phyloP scores from a whole-genome alignment of 345 rosid genomes.

The Populus ilicifolia region DNA sequence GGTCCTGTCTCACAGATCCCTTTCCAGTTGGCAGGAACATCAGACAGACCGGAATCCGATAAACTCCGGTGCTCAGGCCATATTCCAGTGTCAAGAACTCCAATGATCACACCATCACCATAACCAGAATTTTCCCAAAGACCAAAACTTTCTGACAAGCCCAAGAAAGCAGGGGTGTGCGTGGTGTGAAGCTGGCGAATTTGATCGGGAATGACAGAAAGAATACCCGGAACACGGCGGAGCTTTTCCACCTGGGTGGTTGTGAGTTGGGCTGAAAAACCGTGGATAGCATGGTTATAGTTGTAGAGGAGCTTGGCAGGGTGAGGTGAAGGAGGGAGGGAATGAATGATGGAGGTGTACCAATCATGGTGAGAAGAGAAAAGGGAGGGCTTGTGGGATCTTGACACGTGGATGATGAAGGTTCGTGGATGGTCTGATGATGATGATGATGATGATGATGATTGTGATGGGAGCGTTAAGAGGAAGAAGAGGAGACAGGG shows the following conservation, averaged over 20 bases:
- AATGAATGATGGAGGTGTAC: conserved; percentile 56
- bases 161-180: conserved; percentile 65
- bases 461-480: neutral
- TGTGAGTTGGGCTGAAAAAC: conserved; percentile 79
- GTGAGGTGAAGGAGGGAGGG: conserved; percentile 57
- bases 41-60: conserved; percentile 41
- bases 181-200: conserved; percentile 81
- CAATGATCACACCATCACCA: conserved; percentile 70
- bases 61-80: conserved; percentile 84
- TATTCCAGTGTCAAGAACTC: conserved; percentile 82
- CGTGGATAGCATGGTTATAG: conserved; percentile 53
- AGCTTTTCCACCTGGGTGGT: conserved; percentile 43
- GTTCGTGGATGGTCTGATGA: conserved; percentile 32
- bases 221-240: conserved; percentile 43
- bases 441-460: conserved; percentile 14
- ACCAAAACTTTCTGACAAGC: conserved; percentile 51
- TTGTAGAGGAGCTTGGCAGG: conserved; percentile 58
- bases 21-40: conserved; percentile 58
- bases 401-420: conserved; percentile 62
- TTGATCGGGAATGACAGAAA: conserved; percentile 63
- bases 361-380: conserved; percentile 59
- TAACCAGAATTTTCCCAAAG: conserved; percentile 64
- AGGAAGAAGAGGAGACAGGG: conserved; percentile 21
- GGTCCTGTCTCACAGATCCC: conserved; percentile 57
- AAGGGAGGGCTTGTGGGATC: conserved; percentile 58